Evolutionary conservation across 192 early-diverging fungal species (phyloP).

Genomic region (Podila minutissima): DNA sequence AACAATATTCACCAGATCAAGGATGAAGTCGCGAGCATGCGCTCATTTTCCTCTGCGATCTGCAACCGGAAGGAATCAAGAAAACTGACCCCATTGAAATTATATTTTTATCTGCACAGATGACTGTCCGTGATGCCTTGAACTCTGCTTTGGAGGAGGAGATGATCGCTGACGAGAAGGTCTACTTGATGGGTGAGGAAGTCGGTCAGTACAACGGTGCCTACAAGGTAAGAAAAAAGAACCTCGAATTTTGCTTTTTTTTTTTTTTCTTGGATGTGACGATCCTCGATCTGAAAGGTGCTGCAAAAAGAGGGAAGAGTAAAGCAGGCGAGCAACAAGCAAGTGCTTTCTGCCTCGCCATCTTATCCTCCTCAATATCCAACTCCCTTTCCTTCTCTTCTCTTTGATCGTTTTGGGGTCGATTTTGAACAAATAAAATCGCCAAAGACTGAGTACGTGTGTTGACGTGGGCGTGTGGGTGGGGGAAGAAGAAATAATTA

Average conservation of each 20-base stretch:
- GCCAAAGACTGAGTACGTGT: too few species aligned
- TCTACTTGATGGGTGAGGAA: constrained; percentile 96
- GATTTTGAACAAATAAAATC: too few species aligned
- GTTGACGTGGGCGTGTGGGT: too few species aligned
- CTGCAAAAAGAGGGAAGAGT: background rate
- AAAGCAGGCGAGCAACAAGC: too few species aligned
- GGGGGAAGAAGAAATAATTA: too few species aligned
- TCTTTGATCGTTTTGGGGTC: too few species aligned
- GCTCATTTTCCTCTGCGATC: background rate
- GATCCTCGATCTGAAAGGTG: background rate
- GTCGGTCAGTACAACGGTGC: constrained; percentile 99
- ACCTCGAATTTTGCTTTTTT: background rate
- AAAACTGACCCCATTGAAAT: background rate
- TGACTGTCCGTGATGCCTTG: constrained; percentile 97
- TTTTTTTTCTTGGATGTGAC: background rate
- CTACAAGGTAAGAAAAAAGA: constrained; percentile 83
- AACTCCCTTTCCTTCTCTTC: too few species aligned
- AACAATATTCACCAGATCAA: too few species aligned
- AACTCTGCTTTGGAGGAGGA: constrained; percentile 99
- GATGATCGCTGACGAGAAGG: constrained; percentile 89
- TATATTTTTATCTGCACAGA: constrained; percentile 58
- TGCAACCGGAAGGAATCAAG: background rate
- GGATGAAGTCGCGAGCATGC: background rate
- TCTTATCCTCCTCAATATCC: too few species aligned
- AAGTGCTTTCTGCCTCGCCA: too few species aligned